Percentiles rank a stretch among this genome's conserved stretches.
These are phyloP conservation scores for Cyathus striatus DNA, from an alignment of 768 basidiomycete genomes.

Conservation along the genomic window DNA sequence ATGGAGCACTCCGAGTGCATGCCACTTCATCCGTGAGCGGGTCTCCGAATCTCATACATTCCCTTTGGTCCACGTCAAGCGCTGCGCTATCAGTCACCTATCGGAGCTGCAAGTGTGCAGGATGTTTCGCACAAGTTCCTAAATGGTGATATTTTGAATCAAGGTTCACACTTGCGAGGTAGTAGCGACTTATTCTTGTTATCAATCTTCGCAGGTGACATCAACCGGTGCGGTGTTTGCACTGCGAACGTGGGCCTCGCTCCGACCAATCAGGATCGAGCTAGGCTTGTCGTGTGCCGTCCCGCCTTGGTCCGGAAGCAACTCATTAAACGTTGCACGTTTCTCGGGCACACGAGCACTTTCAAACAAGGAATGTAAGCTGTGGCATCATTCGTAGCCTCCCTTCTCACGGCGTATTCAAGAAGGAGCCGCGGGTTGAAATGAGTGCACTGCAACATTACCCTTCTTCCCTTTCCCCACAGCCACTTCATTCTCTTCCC, in stretches of 20 bases:
- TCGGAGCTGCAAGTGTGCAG: no score
- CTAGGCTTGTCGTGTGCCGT: conserved; percentile 23
- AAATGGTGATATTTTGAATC: no score
- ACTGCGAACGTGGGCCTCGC: conserved; percentile 23
- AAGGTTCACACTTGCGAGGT: no score
- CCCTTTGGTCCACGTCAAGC: no score
- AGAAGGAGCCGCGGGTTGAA: not conserved
- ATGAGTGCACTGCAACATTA: not conserved
- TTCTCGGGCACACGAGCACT: conserved; percentile 26
- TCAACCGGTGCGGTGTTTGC: not conserved
- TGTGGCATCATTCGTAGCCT: no score
- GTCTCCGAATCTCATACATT: no score
- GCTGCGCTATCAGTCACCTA: no score
- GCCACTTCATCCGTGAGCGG: no score
- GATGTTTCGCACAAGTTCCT: no score
- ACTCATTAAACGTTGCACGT: conserved; percentile 14
- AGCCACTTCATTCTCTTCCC: not conserved
- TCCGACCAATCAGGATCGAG: conserved; percentile 20
- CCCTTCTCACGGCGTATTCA: not conserved
- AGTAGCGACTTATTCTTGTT: not conserved
- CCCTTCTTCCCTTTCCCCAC: not conserved
- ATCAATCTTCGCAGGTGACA: not conserved
- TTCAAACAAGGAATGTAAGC: not conserved
- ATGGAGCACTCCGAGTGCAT: no score
- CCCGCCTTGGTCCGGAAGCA: not conserved